Evolutionary conservation across 1,284 basidiomycete genomes (phyloP), one percentile per base, ranked within the genome.

Genomic region (Entoloma clypeatum): DNA sequence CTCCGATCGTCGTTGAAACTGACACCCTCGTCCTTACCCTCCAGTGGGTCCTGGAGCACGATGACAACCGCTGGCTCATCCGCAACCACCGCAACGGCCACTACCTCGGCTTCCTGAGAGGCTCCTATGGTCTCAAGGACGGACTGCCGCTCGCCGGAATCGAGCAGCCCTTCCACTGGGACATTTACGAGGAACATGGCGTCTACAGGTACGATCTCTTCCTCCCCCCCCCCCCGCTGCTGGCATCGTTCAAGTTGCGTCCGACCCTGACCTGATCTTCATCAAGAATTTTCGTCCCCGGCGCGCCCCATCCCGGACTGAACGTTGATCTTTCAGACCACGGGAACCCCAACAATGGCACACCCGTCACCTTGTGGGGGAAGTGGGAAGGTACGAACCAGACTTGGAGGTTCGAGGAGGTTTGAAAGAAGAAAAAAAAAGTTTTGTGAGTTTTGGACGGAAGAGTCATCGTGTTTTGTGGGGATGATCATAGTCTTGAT

Each of bases 321-420:
- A 53, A 53, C 37, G 35, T 57, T 26, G 55, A 57, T 33, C 47
- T 57, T 4, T 49, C 47, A 10, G 49, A 54, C 39, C 44, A 49
- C 21, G 55, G 55, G 4, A 47, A 55, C 31, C 2, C 26, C 3
- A 36, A 40, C 17, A 49, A 52, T 26, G 56, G 56, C 16, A 56
- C 56, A 6, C 47, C 36, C 6, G 44, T 58, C 35, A 43, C 48
- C 7, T 14, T 55, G 21, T 58, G 56, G 56, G 43, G 41, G 23
- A 45, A 48, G 18, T 54, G 48, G 50, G 34, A 49, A 3, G 46
- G 42, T 13, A 32, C 18, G 8, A 53, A 58, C 43, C 55, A 58
- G 39, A 48, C 45, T 17, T 58, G 56, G 56, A 40, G 27, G 14
- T 56, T 58, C 34, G 44, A 49, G 36, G 34, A 50, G 31, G 47